These are phyloP conservation scores for Dothistroma septosporum DNA, from an alignment of 2,329 filamentous ascomycete genomes.

Conservation along the genomic window DNA sequence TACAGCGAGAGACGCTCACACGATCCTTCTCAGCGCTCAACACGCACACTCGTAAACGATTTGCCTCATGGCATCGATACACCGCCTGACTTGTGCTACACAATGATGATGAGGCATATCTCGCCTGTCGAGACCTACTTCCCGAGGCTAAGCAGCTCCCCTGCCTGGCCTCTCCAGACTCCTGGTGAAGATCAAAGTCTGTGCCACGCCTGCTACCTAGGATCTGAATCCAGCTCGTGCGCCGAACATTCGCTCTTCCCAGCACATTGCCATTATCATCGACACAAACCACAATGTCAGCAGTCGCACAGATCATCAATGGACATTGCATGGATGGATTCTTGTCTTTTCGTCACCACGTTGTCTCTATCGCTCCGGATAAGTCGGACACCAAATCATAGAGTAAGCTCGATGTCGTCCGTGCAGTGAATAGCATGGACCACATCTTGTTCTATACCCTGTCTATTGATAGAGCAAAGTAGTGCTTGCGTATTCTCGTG, in stretches of 20 bases:
- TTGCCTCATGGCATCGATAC: neutral
- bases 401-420: neutral
- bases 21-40: too few relatives aligned
- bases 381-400: neutral
- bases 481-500: neutral
- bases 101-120: neutral
- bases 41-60: neutral
- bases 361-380: neutral
- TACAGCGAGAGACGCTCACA: neutral
- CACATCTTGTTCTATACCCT: neutral
- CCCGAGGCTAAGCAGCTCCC: neutral
- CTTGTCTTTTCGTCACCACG: neutral
- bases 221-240: neutral
- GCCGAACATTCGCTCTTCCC: neutral
- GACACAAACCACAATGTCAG: neutral
- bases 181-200: conserved; percentile 2
- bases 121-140: neutral
- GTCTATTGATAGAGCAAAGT: neutral
- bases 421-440: neutral
- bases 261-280: neutral
- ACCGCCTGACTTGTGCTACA: neutral
- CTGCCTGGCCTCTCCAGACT: neutral
- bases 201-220: neutral
- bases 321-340: neutral
- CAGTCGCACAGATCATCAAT: neutral